Percentiles rank a stretch among this genome's conserved stretches.
These are phyloP conservation scores for Lolium perenne DNA, from an alignment of 176 grass and related monocot genomes.

Conservation along the genomic window DNA sequence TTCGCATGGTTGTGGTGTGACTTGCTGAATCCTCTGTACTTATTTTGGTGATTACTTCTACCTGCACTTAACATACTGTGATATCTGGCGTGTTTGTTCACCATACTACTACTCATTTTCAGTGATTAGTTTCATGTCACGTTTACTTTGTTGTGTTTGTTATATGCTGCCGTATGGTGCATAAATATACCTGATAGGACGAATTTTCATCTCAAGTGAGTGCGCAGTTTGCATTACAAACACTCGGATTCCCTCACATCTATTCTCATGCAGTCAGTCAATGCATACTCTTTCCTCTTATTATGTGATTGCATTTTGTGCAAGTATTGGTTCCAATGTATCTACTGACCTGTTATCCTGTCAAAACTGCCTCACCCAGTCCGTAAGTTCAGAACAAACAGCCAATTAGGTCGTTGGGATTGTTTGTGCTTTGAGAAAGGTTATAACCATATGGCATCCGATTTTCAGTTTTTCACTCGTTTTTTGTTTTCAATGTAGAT, in stretches of 20 bases:
- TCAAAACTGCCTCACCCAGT: not conserved
- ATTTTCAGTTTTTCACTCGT: not conserved
- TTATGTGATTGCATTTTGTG: not conserved
- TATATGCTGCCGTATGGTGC: not conserved
- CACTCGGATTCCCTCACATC: not conserved
- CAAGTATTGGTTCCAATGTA: not conserved
- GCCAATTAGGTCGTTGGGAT: not conserved
- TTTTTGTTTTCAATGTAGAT: not conserved
- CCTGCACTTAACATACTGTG: not conserved
- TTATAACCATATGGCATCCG: not conserved
- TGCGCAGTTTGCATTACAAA: conserved; percentile 16
- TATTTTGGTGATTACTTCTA: not conserved
- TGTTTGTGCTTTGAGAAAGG: conserved; percentile 9
- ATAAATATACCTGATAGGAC: not conserved
- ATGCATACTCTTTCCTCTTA: conserved; percentile 1
- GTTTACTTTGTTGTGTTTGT: not conserved
- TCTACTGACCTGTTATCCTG: not conserved
- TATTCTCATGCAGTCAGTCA: not conserved
- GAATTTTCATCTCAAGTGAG: conserved; percentile 9
- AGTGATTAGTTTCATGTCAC: conserved; percentile 8
- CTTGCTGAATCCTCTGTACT: conserved; percentile 2
- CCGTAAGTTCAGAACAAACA: not conserved
- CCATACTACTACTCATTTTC: not conserved
- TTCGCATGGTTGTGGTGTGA: not conserved
- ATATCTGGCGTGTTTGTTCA: not conserved